phyloP scores from a whole-genome alignment of 2,329 filamentous ascomycete genomes.

The Sporothrix brunneoviolacea region DNA sequence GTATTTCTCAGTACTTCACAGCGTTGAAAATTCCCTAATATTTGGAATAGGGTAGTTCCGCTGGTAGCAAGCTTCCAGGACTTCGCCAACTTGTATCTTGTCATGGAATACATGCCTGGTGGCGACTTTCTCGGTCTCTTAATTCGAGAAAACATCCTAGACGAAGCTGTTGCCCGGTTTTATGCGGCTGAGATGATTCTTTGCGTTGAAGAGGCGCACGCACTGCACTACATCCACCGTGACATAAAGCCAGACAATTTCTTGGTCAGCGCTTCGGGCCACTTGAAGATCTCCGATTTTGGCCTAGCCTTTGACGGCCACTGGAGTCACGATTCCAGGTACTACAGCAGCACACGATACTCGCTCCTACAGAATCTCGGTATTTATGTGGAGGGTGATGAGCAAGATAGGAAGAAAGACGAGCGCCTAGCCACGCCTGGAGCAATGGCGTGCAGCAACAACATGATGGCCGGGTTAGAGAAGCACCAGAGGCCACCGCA shows the following conservation, averaged over 20 bases:
- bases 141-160: constrained; percentile 75
- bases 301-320: constrained; percentile 92
- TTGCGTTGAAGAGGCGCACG: constrained; percentile 87
- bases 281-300: constrained; percentile 94
- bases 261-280: constrained; percentile 77
- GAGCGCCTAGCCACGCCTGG: background rate
- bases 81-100: constrained; percentile 72
- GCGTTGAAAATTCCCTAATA: no score
- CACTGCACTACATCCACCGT: constrained; percentile 83
- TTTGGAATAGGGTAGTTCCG: constrained; percentile 63
- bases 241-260: constrained; percentile 99
- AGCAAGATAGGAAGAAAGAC: constrained; percentile 49
- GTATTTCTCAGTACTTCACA: background rate
- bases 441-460: constrained; percentile 29
- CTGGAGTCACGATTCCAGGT: constrained; percentile 84
- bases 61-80: constrained; percentile 88
- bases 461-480: constrained; percentile 32
- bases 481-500: constrained; percentile 30
- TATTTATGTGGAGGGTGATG: constrained; percentile 67
- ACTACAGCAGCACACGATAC: constrained; percentile 79
- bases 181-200: constrained; percentile 95
- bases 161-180: constrained; percentile 71
- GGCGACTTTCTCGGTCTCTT: constrained; percentile 87
- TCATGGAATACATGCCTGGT: constrained; percentile 98
- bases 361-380: constrained; percentile 69